Base-by-base conservation (phyloP, 805 yeast genomes). In the Cyberlindnera saturnus region DNA sequence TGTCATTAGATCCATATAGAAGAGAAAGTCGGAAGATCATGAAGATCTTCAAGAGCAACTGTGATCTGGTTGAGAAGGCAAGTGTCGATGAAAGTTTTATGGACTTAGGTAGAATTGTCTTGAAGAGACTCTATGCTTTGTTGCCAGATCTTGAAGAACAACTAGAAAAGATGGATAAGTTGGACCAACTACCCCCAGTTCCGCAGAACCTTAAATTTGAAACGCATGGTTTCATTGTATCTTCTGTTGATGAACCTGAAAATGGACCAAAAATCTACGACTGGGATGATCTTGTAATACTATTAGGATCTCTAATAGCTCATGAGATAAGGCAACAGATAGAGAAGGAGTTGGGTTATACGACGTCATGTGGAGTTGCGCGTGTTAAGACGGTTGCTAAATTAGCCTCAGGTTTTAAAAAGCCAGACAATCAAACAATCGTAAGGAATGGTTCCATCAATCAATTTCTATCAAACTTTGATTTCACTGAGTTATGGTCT, bases 81-180 rank as follows among this genome's bases (percentile, higher is more conserved):
- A 88, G 97, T 64, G 93, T 90, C 16, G 99, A 93, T 64, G 99
- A 93, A 64, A 81, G 89, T 39, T 93, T 84, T 58, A 50, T 93
- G 51, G 97, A 93, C 63, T 61, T 93, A 34, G 96, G 97, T 0
- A 66, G 84, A 32, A 51, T 76, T 19, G 76, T 87, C 0, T 72
- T 75, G 52, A 45, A 59, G 1, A 64, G 59, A 40, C 61, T 80
- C 10, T 37, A 70, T 3, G 64, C 63, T 11, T 32, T 62, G 3
- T 74, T 75, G 40, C 91, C 95, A 0, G 56, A 65, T 7, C 47
- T 81, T 15, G 28, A 52, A 3, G 47, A 50, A 2, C 41, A 39
- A 15, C 28, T 56, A 3, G 51, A 53, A 3, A 35, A 32, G 3
- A 35, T 53, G 17, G 49, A 53, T 4, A 45, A 40, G 14, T 33